Conservation (phyloP, 306 rosid species). For the Quercus gilva region DNA sequence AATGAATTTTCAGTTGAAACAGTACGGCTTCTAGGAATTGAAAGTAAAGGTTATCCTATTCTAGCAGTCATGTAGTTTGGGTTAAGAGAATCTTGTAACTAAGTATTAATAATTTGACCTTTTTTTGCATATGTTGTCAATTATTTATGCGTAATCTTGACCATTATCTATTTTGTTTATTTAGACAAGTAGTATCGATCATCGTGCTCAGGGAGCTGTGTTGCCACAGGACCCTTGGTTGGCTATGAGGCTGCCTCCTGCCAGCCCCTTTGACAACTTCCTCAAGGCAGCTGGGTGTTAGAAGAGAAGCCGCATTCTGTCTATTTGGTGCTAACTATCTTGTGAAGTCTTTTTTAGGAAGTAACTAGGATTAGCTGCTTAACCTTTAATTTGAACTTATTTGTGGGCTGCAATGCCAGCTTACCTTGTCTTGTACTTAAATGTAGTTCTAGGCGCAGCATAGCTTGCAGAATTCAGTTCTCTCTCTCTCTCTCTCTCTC, state of each 20-base stretch:
- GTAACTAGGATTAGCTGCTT: constrained; percentile 13
- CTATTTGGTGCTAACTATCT: constrained; percentile 4
- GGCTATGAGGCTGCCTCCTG: constrained; percentile 89
- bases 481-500: neutral
- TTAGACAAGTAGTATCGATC: constrained; percentile 44
- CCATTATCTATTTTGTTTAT: neutral
- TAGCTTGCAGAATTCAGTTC: neutral
- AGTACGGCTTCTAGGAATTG: neutral
- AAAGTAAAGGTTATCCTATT: neutral
- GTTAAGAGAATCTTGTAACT: neutral
- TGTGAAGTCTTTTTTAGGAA: constrained; percentile 17
- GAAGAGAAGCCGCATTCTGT: constrained; percentile 16
- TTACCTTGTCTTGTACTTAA: neutral
- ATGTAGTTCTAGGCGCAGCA: neutral
- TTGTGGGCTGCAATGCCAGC: neutral
- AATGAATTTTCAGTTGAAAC: neutral
- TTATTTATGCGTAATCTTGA: neutral
- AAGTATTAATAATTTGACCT: neutral
- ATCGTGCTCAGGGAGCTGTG: constrained; percentile 27
- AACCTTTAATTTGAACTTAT: constrained; percentile 2
- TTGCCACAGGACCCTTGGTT: constrained; percentile 48
- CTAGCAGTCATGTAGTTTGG: neutral
- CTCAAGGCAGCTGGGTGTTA: constrained; percentile 95
- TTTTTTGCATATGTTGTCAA: neutral
- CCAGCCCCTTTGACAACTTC: constrained; percentile 95